Percentiles rank a stretch among this genome's conserved stretches.
Conservation (phyloP, 192 early-diverging fungal species). For the Coemansia sp. region DNA sequence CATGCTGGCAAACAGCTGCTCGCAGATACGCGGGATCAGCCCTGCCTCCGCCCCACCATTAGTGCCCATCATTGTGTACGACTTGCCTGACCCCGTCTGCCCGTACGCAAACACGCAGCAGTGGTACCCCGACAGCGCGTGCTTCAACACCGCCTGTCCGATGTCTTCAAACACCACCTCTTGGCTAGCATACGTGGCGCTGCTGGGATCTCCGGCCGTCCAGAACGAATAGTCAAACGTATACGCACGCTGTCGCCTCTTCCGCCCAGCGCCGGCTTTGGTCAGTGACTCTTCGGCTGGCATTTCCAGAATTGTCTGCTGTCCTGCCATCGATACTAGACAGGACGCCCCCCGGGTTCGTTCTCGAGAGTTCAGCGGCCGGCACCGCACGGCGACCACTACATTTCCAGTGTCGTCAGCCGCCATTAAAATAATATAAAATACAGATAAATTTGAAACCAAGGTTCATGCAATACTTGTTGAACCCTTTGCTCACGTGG, state of each 20-base stretch:
- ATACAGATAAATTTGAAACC: neutral
- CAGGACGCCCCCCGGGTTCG: constrained; percentile 60
- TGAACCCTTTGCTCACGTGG: neutral
- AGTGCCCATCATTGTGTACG: constrained; percentile 69
- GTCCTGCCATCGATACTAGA: constrained; percentile 71
- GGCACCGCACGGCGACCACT: constrained; percentile 74
- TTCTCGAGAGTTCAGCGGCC: constrained; percentile 75
- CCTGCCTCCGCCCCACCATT: constrained; percentile 61
- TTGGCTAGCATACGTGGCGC: constrained; percentile 70
- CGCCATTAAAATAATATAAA: neutral
- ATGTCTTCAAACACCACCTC: constrained; percentile 72
- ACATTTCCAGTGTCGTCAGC: constrained; percentile 48
- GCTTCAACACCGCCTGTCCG: constrained; percentile 75
- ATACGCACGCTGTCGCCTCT: constrained; percentile 53
- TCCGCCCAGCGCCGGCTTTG: constrained; percentile 11
- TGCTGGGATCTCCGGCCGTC: constrained; percentile 65
- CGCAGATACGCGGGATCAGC: constrained; percentile 84
- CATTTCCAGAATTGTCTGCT: constrained; percentile 64
- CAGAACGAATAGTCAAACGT: constrained; percentile 92
- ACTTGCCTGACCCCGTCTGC: constrained; percentile 58
- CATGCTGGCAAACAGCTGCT: constrained; percentile 75
- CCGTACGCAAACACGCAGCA: constrained; percentile 89
- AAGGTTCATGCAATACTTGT: neutral
- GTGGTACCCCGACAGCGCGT: constrained; percentile 90
- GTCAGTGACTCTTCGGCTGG: constrained; percentile 21